Conservation (phyloP, 805 yeast species). For the Cyberlindnera lachancei region DNA sequence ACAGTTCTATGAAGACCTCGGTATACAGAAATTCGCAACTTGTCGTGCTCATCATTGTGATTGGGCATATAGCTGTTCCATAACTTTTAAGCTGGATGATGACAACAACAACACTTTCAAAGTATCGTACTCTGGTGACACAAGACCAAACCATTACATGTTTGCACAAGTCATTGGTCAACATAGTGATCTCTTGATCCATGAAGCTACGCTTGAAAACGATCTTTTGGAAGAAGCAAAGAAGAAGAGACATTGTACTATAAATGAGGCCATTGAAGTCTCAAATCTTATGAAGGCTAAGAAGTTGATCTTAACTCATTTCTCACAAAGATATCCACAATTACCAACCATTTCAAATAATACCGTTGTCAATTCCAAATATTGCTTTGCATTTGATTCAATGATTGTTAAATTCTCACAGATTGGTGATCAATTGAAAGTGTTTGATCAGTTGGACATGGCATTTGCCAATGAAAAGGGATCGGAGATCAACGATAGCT, state of each 20-base stretch:
- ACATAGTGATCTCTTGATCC: slow-evolving; percentile 68
- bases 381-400: slow-evolving; percentile 59
- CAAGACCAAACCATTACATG: slow-evolving; percentile 61
- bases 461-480: slow-evolving; percentile 25
- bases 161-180: slow-evolving; percentile 60
- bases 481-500: too few species aligned
- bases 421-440: slow-evolving; percentile 30
- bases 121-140: slow-evolving; percentile 89
- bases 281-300: slow-evolving; percentile 65
- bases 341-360: slow-evolving; percentile 33
- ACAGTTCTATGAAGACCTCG: slow-evolving; percentile 33
- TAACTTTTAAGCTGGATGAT: slow-evolving; percentile 35
- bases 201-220: slow-evolving; percentile 90
- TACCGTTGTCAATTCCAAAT: slow-evolving; percentile 24
- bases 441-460: slow-evolving; percentile 23
- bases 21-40: slow-evolving; percentile 40
- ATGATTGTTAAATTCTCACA: slow-evolving; percentile 43
- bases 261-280: slow-evolving; percentile 75
- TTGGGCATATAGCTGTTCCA: slow-evolving; percentile 64
- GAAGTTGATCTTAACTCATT: slow-evolving; percentile 76
- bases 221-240: slow-evolving; percentile 70
- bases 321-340: slow-evolving; percentile 80
- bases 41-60: slow-evolving; percentile 82
- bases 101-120: slow-evolving; percentile 36
- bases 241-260: slow-evolving; percentile 79